Percentiles rank a stretch among this genome's conserved stretches.
Evolutionary conservation across 306 rosid species (phyloP).

Genomic region (Citrullus mucosospermus): DNA sequence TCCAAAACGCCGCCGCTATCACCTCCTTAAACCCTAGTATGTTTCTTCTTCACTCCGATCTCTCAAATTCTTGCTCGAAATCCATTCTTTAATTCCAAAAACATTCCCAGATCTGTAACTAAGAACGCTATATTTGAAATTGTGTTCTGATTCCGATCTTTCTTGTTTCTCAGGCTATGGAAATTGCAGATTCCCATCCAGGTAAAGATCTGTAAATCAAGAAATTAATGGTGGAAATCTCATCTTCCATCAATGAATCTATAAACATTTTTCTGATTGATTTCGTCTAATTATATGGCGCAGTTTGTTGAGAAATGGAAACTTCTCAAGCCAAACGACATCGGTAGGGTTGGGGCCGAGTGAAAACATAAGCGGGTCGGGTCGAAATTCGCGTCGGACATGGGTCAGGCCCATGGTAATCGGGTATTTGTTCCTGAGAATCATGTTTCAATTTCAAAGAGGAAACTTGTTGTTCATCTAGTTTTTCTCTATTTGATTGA

Average conservation of each 20-base stretch:
- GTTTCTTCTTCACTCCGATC: constrained; percentile 4
- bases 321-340: constrained; percentile 29
- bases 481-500: background rate
- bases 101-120: background rate
- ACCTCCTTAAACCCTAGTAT: constrained; percentile 75
- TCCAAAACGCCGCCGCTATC: constrained; percentile 57
- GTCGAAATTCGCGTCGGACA: constrained; percentile 1
- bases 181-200: constrained; percentile 69
- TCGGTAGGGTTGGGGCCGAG: constrained; percentile 42
- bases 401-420: constrained; percentile 38
- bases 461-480: background rate
- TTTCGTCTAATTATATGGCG: constrained; percentile 4
- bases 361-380: constrained; percentile 36
- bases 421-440: constrained; percentile 20
- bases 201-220: constrained; percentile 26
- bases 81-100: background rate
- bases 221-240: background rate
- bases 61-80: background rate
- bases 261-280: background rate
- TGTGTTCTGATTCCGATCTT: background rate
- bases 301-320: constrained; percentile 53
- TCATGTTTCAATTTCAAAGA: background rate
- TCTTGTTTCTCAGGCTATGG: constrained; percentile 43
- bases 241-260: background rate
- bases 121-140: background rate